Conservation (phyloP, 2,329 filamentous ascomycete genomes). For the Calonectria pseudoreteaudii region DNA sequence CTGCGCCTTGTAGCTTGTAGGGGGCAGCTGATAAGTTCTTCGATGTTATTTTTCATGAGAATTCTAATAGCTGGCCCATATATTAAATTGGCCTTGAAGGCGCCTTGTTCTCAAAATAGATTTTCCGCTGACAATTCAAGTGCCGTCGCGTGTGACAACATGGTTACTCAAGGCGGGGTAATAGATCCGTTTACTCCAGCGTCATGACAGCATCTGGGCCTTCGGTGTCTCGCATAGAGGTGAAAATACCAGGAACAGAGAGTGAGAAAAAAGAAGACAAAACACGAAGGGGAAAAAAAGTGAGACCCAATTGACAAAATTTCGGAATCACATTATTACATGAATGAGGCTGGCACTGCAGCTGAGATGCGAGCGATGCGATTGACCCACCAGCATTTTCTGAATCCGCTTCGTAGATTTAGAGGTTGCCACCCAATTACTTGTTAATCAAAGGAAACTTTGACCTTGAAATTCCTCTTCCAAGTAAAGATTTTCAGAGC, state of each 20-base stretch:
- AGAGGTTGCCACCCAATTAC: not conserved
- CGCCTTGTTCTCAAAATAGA: not conserved
- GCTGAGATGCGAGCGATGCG: not conserved
- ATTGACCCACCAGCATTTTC: not conserved
- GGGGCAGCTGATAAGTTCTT: not conserved
- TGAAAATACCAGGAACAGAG: not conserved
- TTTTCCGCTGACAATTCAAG: not conserved
- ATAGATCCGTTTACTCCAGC: not conserved
- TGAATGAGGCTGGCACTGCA: not conserved
- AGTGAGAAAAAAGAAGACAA: not conserved
- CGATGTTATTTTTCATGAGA: not conserved
- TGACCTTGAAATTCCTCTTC: not conserved
- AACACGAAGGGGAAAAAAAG: not conserved
- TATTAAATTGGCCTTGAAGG: not conserved
- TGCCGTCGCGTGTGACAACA: not conserved
- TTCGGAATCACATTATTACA: not conserved
- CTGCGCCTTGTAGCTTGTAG: not conserved
- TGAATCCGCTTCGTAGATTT: not conserved
- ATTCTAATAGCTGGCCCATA: not conserved
- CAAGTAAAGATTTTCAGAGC: not conserved
- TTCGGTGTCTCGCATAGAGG: not conserved
- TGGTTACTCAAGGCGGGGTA: not conserved
- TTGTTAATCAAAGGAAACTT: not conserved
- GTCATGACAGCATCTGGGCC: not conserved
- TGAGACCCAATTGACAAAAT: not conserved